Conservation (phyloP, 2,329 filamentous ascomycete species). For the Aspergillus sp. region DNA sequence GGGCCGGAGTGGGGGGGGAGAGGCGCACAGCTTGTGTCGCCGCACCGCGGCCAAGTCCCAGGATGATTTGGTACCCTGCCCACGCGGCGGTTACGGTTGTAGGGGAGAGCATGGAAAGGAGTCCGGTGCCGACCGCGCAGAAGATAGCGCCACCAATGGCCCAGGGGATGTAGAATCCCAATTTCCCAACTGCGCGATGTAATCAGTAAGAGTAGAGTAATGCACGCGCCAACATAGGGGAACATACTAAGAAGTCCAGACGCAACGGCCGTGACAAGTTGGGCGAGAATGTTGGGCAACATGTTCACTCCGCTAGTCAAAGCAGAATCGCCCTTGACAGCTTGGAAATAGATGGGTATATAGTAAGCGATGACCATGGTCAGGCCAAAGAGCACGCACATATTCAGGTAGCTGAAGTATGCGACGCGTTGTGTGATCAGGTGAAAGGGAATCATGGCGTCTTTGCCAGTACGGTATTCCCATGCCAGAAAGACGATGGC, state of each 20-base stretch:
- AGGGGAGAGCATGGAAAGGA: constrained; percentile 48
- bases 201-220: neutral
- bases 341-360: constrained; percentile 56
- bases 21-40: constrained; percentile 30
- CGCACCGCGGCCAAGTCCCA: constrained; percentile 49
- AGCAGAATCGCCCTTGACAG: constrained; percentile 35
- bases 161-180: constrained; percentile 43
- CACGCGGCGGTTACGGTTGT: constrained; percentile 44
- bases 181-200: constrained; percentile 25
- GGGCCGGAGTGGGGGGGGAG: neutral
- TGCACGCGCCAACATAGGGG: neutral
- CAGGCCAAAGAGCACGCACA: constrained; percentile 37
- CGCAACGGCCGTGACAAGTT: constrained; percentile 37
- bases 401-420: constrained; percentile 36
- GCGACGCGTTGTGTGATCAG: constrained; percentile 13
- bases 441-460: constrained; percentile 22
- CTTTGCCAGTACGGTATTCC: constrained; percentile 19
- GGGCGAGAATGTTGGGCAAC: constrained; percentile 36
- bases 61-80: constrained; percentile 55
- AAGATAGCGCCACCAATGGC: constrained; percentile 36
- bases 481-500: constrained; percentile 18
- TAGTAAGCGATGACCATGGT: constrained; percentile 47
- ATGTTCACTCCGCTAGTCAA: constrained; percentile 33
- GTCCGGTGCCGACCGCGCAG: constrained; percentile 42
- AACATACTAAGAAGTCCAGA: constrained; percentile 37